Percentiles rank a stretch among this genome's conserved stretches.
phyloP scores from a whole-genome alignment of 2,329 filamentous ascomycete species.

The Aspergillus uvarum region DNA sequence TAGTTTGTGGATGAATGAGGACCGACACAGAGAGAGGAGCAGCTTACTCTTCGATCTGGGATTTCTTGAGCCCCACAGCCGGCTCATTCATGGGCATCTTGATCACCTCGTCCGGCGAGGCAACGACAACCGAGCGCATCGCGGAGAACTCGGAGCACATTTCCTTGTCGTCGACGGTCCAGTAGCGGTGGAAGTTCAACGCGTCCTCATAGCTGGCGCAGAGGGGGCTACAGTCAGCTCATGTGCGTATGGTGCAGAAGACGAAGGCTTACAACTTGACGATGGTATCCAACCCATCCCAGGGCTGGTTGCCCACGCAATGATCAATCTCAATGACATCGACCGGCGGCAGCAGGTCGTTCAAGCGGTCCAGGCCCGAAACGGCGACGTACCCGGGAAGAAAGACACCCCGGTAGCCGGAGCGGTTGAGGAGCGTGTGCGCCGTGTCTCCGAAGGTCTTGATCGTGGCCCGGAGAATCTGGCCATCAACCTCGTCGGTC shows the following conservation, averaged over 20 bases:
- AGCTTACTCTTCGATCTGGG: slow-evolving; percentile 81
- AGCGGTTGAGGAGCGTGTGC: slow-evolving; percentile 76
- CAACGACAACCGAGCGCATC: slow-evolving; percentile 82
- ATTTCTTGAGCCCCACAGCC: slow-evolving; percentile 77
- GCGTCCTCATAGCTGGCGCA: slow-evolving; percentile 68
- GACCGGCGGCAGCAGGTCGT: slow-evolving; percentile 57
- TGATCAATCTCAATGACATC: slow-evolving; percentile 77
- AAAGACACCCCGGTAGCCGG: slow-evolving; percentile 68
- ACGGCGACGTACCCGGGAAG: slow-evolving; percentile 71
- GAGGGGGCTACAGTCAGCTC: not conserved
- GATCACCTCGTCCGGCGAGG: slow-evolving; percentile 73
- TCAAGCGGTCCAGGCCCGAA: slow-evolving; percentile 44
- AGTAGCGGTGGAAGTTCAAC: slow-evolving; percentile 90
- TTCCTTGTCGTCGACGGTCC: slow-evolving; percentile 85
- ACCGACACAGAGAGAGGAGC: too few species aligned
- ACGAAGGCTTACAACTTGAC: slow-evolving; percentile 50
- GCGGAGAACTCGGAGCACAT: slow-evolving; percentile 89
- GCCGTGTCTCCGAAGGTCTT: slow-evolving; percentile 87
- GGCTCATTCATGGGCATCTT: slow-evolving; percentile 99
- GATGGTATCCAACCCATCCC: slow-evolving; percentile 70
- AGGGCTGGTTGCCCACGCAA: slow-evolving; percentile 92
- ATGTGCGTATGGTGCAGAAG: not conserved
- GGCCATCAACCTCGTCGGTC: slow-evolving; percentile 36
- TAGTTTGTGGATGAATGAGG: too few species aligned
- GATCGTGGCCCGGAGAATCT: slow-evolving; percentile 70